Evolutionary conservation across 1,139 yeast species (phyloP), one percentile per base, ranked within the genome.

Genomic region (Protomyces lactucae-debilis): DNA sequence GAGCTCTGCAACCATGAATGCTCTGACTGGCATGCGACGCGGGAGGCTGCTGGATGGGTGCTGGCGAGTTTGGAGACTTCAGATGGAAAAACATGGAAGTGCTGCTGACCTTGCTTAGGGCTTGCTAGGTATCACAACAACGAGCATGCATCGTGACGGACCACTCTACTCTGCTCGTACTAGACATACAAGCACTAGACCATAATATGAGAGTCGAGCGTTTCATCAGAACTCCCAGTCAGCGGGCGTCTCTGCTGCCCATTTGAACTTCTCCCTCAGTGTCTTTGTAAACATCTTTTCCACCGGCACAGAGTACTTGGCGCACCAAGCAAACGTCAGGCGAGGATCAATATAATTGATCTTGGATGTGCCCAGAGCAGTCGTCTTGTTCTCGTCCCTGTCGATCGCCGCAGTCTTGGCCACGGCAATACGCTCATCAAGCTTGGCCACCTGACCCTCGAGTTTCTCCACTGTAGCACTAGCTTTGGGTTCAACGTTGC

Each of bases 261-360:
- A 92, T 64, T 84, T 86, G 76, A 92, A 92, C 78, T 92, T 92
- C 55, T 92, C 97, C 69, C 98, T 80, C 69, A 92, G 79, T 0
- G 98, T 88, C 76, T 90, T 91, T 28, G 97, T 87, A 71, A 93
- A 91, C 64, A 93, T 80, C 76, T 89, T 91, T 75, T 92, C 98
- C 67, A 93, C 87, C 12, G 98, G 98, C 32, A 93, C 97, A 66
- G 84, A 80, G 73, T 79, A 90, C 76, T 85, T 88, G 76, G 91
- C 91, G 60, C 96, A 83, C 75, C 91, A 93, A 82, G 89, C 85
- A 56, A 89, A 97, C 0, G 96, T 86, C 71, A 93, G 79, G 70
- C 99, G 81, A 32, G 99, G 99, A 75, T 93, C 99, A 68, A 92
- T 92, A 79, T 92, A 92, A 75, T 92, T 92, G 80, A 89, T 85